Evolutionary conservation across 2,329 filamentous ascomycete species (phyloP), one percentile per base, ranked within the genome.

Genomic region (Sarocladium brachiariae): DNA sequence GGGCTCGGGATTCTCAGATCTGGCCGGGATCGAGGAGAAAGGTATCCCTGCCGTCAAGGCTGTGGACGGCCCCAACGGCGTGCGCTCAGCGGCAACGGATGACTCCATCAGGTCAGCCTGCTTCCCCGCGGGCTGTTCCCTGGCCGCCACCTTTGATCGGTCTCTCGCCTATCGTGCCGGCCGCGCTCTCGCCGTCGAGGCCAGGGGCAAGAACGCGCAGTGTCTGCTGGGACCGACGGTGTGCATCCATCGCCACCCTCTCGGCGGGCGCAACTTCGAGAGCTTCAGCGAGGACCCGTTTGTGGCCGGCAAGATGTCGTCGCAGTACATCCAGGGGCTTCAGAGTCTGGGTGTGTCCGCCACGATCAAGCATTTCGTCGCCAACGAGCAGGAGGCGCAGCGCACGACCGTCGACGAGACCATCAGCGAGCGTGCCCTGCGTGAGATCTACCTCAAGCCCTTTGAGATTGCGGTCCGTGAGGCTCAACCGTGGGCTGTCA

Each of bases 191-290:
- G 82, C 76, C 16, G 72, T 78, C 21, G 83, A 70, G 41, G 59
- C 64, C 1, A 56, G 58, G 13, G 60, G 56, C 48, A 90, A 90
- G 66, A 84, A 83, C 48, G 77, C 84, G n/a, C 83, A 89, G 61
- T 75, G 87, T 9, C 77, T 84, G 55, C 73, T 89, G 13, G 86
- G 84, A 6, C 86, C 86, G 3, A 75, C 71, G 0, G 69, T 74
- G 53, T 73, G 68, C 56, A 70, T 72, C 39, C 70, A 72, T 38
- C 62, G 70, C 8, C 67, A 65, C 4, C 70, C 70, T 0, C 61
- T 71, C 5, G 70, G 64, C 4, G 70, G 70, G n/a, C 59, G 70
- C 48, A 68, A 68, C 27, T 73, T 72, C 51, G 71, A 74, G 56
- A 69, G 65, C 48, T 62, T 71, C 41, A 66, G 64, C 23, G 67